These are phyloP conservation scores for Gastrolobium bilobum DNA, from an alignment of 306 rosid genomes.

Conservation along the genomic window DNA sequence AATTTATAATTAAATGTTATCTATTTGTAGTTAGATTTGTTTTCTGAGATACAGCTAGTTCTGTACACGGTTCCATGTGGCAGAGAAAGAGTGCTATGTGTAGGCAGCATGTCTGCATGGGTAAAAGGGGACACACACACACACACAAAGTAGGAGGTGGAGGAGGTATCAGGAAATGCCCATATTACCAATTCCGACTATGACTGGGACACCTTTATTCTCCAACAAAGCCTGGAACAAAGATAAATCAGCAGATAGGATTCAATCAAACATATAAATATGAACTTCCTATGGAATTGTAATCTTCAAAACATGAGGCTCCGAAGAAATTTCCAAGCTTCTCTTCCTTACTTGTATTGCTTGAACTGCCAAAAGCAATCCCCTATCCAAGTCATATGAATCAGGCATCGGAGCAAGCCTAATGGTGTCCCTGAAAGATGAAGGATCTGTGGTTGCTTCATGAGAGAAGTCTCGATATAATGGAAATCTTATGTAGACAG, in stretches of 20 bases:
- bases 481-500: constrained; percentile 41
- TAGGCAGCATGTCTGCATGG: constrained; percentile 7
- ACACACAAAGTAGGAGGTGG: constrained; percentile 33
- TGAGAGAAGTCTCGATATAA: constrained; percentile 74
- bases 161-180: constrained; percentile 38
- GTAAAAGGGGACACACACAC: constrained; percentile 29
- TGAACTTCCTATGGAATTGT: constrained; percentile 38
- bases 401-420: constrained; percentile 99
- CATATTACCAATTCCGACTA: constrained; percentile 95
- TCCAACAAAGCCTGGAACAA: constrained; percentile 93
- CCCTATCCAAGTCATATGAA: constrained; percentile 96
- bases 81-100: constrained; percentile 30
- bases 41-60: constrained; percentile 25
- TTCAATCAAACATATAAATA: constrained; percentile 47
- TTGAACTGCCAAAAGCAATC: constrained; percentile 97
- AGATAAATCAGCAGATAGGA: constrained; percentile 41
- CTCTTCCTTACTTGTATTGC: constrained; percentile 87
- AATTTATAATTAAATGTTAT: neutral
- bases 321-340: constrained; percentile 46
- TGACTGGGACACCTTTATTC: constrained; percentile 92
- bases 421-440: constrained; percentile 89
- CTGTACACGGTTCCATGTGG: constrained; percentile 28
- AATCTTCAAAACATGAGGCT: constrained; percentile 46
- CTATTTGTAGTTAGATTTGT: constrained; percentile 13
- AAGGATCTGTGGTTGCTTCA: constrained; percentile 99